phyloP scores from a whole-genome alignment of 2,329 filamentous ascomycete genomes.

The Colletotrichum costaricense region DNA sequence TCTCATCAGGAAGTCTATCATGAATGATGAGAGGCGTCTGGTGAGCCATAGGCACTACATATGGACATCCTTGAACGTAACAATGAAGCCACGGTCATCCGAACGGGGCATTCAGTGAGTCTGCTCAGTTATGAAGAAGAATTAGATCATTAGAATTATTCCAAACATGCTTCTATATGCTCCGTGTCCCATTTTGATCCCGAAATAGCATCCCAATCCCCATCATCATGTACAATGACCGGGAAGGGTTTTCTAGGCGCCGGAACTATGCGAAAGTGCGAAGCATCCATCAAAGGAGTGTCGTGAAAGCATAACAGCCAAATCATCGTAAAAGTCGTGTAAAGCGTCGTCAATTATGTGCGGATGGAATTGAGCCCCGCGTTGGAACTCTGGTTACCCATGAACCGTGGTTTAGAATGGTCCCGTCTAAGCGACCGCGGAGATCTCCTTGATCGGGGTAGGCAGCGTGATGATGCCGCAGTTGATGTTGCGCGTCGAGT shows the following conservation, averaged over 20 bases:
- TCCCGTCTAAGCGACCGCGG: conserved; percentile 39
- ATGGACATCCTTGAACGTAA: background rate
- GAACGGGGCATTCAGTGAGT: background rate
- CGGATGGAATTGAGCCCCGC: background rate
- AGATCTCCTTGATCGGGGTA: conserved; percentile 42
- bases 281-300: background rate
- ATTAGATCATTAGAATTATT: conserved; percentile 16
- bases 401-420: background rate
- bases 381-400: background rate
- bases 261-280: background rate
- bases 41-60: background rate
- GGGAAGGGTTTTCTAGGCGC: background rate
- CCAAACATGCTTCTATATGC: background rate
- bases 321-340: background rate
- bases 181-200: background rate
- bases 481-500: conserved; percentile 43
- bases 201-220: background rate
- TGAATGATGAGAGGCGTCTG: background rate
- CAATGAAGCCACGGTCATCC: background rate
- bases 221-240: background rate
- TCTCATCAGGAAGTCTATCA: background rate
- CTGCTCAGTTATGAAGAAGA: background rate
- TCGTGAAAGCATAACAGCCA: background rate
- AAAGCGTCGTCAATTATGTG: background rate
- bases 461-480: conserved; percentile 42